Conservation (phyloP, 148 eudicot genomes). For the Polygonum maritimum region DNA sequence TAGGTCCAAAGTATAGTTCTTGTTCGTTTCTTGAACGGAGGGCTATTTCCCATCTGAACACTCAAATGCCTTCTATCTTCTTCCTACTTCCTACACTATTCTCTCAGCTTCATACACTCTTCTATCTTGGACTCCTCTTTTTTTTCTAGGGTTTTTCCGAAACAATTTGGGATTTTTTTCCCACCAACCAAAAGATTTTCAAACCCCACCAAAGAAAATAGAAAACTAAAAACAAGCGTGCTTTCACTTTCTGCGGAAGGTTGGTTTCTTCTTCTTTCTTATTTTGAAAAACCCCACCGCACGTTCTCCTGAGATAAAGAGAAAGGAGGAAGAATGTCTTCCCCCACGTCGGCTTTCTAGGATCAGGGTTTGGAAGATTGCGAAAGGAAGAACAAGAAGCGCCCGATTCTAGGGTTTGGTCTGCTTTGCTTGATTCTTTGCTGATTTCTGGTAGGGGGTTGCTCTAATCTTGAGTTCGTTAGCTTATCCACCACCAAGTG, state of each 20-base stretch:
- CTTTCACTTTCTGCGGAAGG: conserved; percentile 6
- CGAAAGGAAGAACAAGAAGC: not conserved
- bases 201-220: not conserved
- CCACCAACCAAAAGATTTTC: not conserved
- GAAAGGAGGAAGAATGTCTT: not conserved
- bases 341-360: not conserved
- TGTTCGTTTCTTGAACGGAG: not conserved
- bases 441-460: conserved; percentile 4
- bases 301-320: conserved; percentile 10
- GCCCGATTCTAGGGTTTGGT: conserved; percentile 2
- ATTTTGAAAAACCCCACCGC: conserved; percentile 16
- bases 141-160: not conserved
- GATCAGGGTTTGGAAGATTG: conserved; percentile 6
- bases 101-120: not conserved
- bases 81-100: not conserved
- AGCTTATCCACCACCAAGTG: conserved; percentile 3
- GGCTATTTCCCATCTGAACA: not conserved
- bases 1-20: not conserved
- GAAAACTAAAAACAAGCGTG: not conserved
- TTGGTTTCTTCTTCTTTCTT: not conserved
- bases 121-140: not conserved
- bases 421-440: not conserved
- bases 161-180: conserved; percentile 1
- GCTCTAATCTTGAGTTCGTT: conserved; percentile 1
- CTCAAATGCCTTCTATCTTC: conserved; percentile 2